Conservation (phyloP, 1,284 basidiomycete genomes). For the Violaceomyces palustris region DNA sequence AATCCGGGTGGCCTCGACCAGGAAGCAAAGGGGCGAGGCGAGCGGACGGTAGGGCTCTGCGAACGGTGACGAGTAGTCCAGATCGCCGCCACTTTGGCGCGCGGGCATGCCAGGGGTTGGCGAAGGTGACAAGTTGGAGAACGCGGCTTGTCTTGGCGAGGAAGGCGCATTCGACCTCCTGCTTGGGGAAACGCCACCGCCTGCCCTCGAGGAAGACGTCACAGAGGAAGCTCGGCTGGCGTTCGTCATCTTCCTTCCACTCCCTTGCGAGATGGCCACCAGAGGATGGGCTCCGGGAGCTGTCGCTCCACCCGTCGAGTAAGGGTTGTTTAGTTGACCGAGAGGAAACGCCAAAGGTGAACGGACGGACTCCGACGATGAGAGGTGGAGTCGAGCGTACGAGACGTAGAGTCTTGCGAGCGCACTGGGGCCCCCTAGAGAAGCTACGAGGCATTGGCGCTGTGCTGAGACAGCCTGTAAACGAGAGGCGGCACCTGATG, state of each 20-base stretch:
- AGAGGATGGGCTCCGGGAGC: constrained; percentile 5
- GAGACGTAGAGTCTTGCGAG: constrained; percentile 35
- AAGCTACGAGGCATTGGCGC: constrained; percentile 28
- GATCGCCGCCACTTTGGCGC: neutral
- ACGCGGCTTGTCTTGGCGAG: constrained; percentile 10
- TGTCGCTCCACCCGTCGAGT: constrained; percentile 11
- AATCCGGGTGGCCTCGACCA: constrained; percentile 19
- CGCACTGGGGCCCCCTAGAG: constrained; percentile 32
- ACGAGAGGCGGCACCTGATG: constrained; percentile 5
- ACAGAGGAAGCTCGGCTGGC: constrained; percentile 22
- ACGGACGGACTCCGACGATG: constrained; percentile 13
- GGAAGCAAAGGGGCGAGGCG: constrained; percentile 22
- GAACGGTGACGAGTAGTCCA: constrained; percentile 8
- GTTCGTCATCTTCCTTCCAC: no score
- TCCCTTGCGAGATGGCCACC: no score
- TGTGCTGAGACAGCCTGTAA: constrained; percentile 13
- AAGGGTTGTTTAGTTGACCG: constrained; percentile 28
- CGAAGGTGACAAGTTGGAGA: constrained; percentile 9
- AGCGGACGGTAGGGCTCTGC: constrained; percentile 9
- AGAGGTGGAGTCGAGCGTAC: constrained; percentile 27
- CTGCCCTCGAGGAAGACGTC: constrained; percentile 3
- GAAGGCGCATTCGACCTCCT: constrained; percentile 8
- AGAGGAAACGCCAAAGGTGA: constrained; percentile 29
- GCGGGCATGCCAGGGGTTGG: neutral
- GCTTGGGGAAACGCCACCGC: constrained; percentile 7